Conservation (phyloP, 495 filamentous ascomycete species). For the Penicillium chermesinum region DNA sequence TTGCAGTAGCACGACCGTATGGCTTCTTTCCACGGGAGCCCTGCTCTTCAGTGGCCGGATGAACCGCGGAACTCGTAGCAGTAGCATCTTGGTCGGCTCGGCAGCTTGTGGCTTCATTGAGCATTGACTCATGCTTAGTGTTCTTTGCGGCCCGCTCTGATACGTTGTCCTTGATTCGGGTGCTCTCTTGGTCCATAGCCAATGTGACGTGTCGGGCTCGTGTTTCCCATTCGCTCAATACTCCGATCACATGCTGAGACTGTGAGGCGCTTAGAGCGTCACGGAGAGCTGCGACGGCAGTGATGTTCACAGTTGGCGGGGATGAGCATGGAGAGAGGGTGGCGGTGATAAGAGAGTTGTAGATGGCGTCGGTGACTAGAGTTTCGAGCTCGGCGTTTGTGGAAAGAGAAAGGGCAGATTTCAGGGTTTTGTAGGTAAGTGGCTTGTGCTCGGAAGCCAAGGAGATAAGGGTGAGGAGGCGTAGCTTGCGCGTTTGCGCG, state of each 20-base stretch:
- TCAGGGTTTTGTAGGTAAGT: constrained; percentile 70
- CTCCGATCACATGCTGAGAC: constrained; percentile 60
- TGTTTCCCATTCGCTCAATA: constrained; percentile 66
- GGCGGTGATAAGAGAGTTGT: constrained; percentile 72
- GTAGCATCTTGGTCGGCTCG: constrained; percentile 13
- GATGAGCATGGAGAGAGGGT: constrained; percentile 70
- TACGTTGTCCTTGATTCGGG: constrained; percentile 49
- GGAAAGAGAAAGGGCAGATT: constrained; percentile 59
- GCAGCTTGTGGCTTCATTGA: constrained; percentile 42
- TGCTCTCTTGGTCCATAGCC: constrained; percentile 70
- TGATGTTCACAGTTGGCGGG: constrained; percentile 64
- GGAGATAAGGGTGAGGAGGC: constrained; percentile 81
- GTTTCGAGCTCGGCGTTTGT: constrained; percentile 73
- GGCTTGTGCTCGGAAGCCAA: constrained; percentile 57
- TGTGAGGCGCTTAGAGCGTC: constrained; percentile 72
- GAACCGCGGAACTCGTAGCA: constrained; percentile 13
- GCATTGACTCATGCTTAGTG: constrained; percentile 36
- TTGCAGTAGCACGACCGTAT: constrained; percentile 19
- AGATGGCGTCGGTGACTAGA: constrained; percentile 84
- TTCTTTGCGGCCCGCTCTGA: constrained; percentile 48
- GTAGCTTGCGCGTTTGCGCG: constrained; percentile 77
- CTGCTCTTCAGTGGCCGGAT: constrained; percentile 1
- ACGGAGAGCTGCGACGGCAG: constrained; percentile 74
- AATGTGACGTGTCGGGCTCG: constrained; percentile 70
- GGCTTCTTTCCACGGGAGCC: constrained; percentile 1